Percentiles rank a stretch among this genome's conserved stretches.
Conservation (phyloP, 2,329 filamentous ascomycete species). For the Hyphodiscus sp. region DNA sequence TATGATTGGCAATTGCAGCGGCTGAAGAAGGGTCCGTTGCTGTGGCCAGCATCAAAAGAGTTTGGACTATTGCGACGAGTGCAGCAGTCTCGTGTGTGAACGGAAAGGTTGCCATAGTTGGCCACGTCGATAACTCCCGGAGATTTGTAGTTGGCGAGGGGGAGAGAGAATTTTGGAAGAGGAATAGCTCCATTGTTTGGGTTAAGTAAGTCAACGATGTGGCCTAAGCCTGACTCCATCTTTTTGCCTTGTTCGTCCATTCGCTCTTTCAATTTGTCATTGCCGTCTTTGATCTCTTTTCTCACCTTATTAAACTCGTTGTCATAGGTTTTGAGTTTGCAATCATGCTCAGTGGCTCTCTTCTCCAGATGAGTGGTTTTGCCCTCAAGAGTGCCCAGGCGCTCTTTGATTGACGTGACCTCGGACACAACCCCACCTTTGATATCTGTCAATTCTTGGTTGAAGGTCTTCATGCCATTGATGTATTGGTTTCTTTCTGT, state of each 20-base stretch:
- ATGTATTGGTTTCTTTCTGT: no score
- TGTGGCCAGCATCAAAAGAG: background rate
- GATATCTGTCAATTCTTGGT: background rate
- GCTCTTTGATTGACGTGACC: background rate
- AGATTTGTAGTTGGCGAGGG: background rate
- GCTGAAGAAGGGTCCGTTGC: background rate
- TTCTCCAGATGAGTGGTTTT: background rate
- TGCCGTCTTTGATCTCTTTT: background rate
- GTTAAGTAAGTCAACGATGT: background rate
- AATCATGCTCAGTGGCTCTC: background rate
- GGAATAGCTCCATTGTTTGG: background rate
- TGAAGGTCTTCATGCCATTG: background rate
- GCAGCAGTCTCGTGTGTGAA: background rate
- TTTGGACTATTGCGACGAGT: background rate
- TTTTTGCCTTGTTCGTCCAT: background rate
- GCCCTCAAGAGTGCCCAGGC: background rate
- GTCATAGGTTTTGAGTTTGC: background rate
- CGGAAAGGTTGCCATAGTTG: background rate
- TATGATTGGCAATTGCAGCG: background rate
- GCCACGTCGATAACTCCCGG: background rate
- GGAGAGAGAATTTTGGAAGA: no score
- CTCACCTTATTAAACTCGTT: background rate
- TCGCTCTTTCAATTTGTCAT: background rate
- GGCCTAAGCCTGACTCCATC: background rate
- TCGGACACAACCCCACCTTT: background rate